Percentiles rank a stretch among this genome's conserved stretches.
These are phyloP conservation scores for Vitis rupestris DNA, from an alignment of 164 flowering plant genomes.

Conservation along the genomic window DNA sequence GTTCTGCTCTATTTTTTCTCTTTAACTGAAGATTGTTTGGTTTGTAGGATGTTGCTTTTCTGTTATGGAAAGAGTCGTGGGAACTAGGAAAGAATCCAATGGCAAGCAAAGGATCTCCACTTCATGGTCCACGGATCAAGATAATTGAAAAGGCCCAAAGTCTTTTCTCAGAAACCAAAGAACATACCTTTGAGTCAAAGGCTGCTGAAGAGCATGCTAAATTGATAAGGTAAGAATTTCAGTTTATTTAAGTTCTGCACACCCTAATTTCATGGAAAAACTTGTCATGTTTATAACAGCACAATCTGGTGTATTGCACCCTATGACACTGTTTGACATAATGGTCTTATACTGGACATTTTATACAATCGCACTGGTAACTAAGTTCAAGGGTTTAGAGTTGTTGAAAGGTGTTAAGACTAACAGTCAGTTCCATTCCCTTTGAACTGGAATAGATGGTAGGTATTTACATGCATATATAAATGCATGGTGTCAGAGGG, in stretches of 20 bases:
- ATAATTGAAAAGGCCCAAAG: conserved; percentile 79
- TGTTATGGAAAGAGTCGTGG: conserved; percentile 96
- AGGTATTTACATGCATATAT: too few species aligned
- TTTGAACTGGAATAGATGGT: too few species aligned
- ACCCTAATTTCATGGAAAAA: too few species aligned
- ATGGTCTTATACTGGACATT: too few species aligned
- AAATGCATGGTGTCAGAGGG: too few species aligned
- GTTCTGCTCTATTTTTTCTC: neutral
- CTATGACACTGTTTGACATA: too few species aligned
- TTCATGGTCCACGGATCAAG: conserved; percentile 92
- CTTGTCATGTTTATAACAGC: too few species aligned
- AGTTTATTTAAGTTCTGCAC: neutral
- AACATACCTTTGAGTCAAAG: conserved; percentile 81
- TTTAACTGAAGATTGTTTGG: conserved; percentile 6
- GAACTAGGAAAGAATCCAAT: conserved; percentile 80
- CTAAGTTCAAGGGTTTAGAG: too few species aligned
- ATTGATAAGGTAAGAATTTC: conserved; percentile 57
- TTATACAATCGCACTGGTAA: too few species aligned
- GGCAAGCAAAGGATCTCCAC: conserved; percentile 91
- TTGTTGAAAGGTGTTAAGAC: too few species aligned
- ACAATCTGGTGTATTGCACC: too few species aligned
- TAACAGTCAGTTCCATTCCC: too few species aligned
- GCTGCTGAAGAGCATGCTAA: conserved; percentile 98
- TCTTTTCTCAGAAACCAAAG: conserved; percentile 83
- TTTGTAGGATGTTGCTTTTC: conserved; percentile 83